Evolutionary conservation across 2,329 filamentous ascomycete genomes (phyloP).

Genomic region (Epichloe scottii): DNA sequence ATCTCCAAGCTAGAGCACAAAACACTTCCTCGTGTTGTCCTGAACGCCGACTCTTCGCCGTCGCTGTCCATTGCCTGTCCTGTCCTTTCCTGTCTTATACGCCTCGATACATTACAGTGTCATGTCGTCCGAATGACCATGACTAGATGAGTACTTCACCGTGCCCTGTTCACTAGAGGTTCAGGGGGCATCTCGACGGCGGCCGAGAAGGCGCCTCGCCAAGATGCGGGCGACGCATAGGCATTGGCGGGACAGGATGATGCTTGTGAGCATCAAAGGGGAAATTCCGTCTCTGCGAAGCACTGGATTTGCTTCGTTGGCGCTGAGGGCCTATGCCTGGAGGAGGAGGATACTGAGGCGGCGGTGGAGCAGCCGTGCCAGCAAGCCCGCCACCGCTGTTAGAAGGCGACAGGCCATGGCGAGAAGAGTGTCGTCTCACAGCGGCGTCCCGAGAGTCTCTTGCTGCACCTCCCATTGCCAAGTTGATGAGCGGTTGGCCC

Average conservation of each 20-base stretch:
- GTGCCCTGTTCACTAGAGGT: slow-evolving; percentile 20
- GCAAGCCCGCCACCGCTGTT: background rate
- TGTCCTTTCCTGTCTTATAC: background rate
- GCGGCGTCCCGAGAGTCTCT: slow-evolving; percentile 3
- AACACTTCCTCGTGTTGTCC: background rate
- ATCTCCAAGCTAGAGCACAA: too few species aligned
- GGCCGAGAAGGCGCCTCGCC: slow-evolving; percentile 3
- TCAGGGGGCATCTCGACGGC: slow-evolving; percentile 12
- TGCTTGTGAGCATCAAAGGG: slow-evolving; percentile 1
- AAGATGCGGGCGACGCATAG: slow-evolving; percentile 12
- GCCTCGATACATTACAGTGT: background rate
- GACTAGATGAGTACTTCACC: slow-evolving; percentile 1
- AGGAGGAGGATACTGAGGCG: slow-evolving; percentile 15
- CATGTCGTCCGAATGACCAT: background rate
- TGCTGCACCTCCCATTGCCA: slow-evolving; percentile 22
- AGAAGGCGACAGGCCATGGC: slow-evolving; percentile 5
- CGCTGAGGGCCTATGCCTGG: background rate
- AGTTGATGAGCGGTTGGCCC: slow-evolving; percentile 32
- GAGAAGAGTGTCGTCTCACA: slow-evolving; percentile 3
- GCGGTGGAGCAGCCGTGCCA: slow-evolving; percentile 6
- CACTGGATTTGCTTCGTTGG: background rate
- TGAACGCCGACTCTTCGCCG: background rate
- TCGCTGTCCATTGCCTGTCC: background rate
- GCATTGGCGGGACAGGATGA: slow-evolving; percentile 16
- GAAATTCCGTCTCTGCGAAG: slow-evolving; percentile 1